Evolutionary conservation across 495 filamentous ascomycete genomes (phyloP).

Genomic region (Sabuloglossum arenarium): DNA sequence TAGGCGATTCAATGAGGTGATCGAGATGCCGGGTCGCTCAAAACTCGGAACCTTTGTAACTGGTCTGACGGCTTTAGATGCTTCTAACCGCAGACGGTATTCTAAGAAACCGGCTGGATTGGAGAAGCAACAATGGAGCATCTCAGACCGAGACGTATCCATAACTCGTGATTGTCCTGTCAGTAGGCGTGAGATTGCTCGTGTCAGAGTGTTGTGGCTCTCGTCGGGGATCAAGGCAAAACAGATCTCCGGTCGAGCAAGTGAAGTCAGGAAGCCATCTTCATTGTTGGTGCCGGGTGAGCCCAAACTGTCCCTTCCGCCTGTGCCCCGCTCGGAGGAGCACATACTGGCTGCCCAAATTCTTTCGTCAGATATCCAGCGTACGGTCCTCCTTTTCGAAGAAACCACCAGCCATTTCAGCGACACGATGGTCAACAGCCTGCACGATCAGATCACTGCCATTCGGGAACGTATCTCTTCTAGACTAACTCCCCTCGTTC

Average conservation of each 20-base stretch:
- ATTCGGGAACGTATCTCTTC: slow-evolving; percentile 30
- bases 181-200: slow-evolving; percentile 49
- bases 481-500: slow-evolving; percentile 40
- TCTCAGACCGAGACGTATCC: slow-evolving; percentile 35
- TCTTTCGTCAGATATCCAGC: slow-evolving; percentile 34
- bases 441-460: slow-evolving; percentile 25
- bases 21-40: slow-evolving; percentile 15
- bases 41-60: slow-evolving; percentile 22
- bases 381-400: slow-evolving; percentile 31
- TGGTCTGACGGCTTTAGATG: slow-evolving; percentile 24
- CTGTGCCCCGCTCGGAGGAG: slow-evolving; percentile 36
- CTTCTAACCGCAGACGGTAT: slow-evolving; percentile 14
- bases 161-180: slow-evolving; percentile 15
- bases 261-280: slow-evolving; percentile 17
- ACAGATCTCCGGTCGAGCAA: slow-evolving; percentile 47
- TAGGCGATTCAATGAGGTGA: slow-evolving; percentile 17
- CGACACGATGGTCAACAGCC: slow-evolving; percentile 19
- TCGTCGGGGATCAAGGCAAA: slow-evolving; percentile 71
- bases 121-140: slow-evolving; percentile 41
- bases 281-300: slow-evolving; percentile 16
- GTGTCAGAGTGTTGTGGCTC: slow-evolving; percentile 50
- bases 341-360: slow-evolving; percentile 48
- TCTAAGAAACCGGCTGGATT: not conserved
- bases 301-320: slow-evolving; percentile 17
- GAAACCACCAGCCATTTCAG: slow-evolving; percentile 30